A percentile compares a stretch with the other conserved stretches of the same genome.
phyloP scores from a whole-genome alignment of 495 filamentous ascomycete genomes.

The Aspergillus sclerotioniger region DNA sequence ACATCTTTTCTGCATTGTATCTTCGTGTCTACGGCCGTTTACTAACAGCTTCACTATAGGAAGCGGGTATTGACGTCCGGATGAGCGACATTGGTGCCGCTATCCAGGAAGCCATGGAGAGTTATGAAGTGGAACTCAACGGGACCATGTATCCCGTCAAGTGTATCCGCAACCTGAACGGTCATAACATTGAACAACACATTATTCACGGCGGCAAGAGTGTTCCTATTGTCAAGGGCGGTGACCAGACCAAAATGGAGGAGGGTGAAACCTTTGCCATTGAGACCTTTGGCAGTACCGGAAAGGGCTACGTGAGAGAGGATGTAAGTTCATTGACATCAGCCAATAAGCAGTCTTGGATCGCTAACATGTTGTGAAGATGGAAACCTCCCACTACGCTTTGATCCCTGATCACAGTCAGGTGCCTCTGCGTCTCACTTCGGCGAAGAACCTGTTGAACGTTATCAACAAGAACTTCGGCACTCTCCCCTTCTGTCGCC shows the following conservation, averaged over 20 bases:
- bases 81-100: conserved; percentile 71
- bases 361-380: conserved; percentile 31
- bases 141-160: conserved; percentile 80
- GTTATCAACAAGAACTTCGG: conserved; percentile 93
- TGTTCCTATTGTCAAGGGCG: conserved; percentile 83
- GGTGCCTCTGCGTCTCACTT: conserved; percentile 65
- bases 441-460: conserved; percentile 77
- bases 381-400: conserved; percentile 77
- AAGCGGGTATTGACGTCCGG: conserved; percentile 79
- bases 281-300: conserved; percentile 91
- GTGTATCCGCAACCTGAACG: conserved; percentile 82
- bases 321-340: conserved; percentile 52
- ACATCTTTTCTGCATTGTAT: neutral
- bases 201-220: conserved; percentile 87
- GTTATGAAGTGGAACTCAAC: conserved; percentile 78
- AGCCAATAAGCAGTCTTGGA: neutral
- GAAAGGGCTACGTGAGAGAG: conserved; percentile 79
- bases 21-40: neutral
- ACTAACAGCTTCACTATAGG: conserved; percentile 29
- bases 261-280: conserved; percentile 92
- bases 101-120: conserved; percentile 89
- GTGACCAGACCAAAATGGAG: conserved; percentile 85
- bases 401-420: conserved; percentile 61
- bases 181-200: conserved; percentile 83
- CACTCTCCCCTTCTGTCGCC: conserved; percentile 79